phyloP scores from a whole-genome alignment of 1,284 basidiomycete species.

The Termitomyces sp. region DNA sequence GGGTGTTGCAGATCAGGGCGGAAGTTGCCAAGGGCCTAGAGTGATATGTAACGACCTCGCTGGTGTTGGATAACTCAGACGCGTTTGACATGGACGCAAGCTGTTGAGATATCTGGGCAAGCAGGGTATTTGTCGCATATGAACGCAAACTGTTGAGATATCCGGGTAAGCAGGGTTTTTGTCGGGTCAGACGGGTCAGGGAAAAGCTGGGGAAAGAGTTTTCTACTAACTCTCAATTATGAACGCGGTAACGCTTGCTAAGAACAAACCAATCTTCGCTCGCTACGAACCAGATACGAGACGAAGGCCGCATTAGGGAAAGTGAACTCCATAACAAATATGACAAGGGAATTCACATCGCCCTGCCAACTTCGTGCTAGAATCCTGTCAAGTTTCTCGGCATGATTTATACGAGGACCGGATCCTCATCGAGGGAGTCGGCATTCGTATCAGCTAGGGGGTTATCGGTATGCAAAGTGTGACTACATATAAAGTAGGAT shows the following conservation, averaged over 20 bases:
- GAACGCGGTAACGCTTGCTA: neutral
- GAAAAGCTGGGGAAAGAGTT: neutral
- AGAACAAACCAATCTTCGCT: neutral
- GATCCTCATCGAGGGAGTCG: neutral
- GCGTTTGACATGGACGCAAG: neutral
- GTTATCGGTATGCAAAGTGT: neutral
- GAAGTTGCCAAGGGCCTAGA: conserved; percentile 14
- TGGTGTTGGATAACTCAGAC: too few relatives aligned
- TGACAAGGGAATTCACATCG: neutral
- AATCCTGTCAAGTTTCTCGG: neutral
- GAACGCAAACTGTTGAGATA: neutral
- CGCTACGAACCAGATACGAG: too few relatives aligned
- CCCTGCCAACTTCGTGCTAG: neutral
- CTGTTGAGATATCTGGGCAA: neutral
- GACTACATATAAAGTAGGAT: too few relatives aligned
- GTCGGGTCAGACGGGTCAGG: neutral
- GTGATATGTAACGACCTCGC: neutral
- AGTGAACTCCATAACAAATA: neutral
- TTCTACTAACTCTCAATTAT: neutral
- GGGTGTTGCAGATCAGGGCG: conserved; percentile 26
- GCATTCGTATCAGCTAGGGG: neutral
- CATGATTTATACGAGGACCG: neutral
- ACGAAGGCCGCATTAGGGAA: neutral
- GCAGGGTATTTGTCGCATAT: neutral
- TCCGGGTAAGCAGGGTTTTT: neutral